Base-by-base conservation (phyloP, 1,284 basidiomycete species). In the Microbotryomycetes sp. region DNA sequence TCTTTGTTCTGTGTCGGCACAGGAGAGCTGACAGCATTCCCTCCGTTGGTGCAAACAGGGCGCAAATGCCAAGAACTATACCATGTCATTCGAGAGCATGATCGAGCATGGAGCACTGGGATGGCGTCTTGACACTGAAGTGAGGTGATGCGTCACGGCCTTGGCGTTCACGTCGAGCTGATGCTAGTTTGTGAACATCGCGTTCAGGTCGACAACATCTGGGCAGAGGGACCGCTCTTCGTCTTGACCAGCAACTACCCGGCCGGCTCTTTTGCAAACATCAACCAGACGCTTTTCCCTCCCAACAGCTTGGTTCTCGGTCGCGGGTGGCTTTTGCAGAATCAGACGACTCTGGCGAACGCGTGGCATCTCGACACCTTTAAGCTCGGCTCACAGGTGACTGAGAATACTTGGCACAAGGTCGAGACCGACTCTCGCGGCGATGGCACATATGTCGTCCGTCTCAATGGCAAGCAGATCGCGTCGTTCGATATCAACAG, bases 71-170 rank as follows among this genome's bases (percentile, higher is more conserved):
- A 23, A 53, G 45, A 49, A 47, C 18, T 61, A 61, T 54, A 61
- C 35, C 5, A 28, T 61, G 7, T 53, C 60, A 3, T 61, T 57
- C 52, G 55, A 61, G 24, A 50, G 54, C 5, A 61, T 46, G 45
- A 61, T 61, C 21, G 55, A 46, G 5, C 24, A 45, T 2, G 60
- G 60, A 1, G 60, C 54, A 4, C 15, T 54, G 1, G 60, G 60
- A 2, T 61, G 45, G 45, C 30, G 41, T 0, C 21, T 61, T 7
- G 60, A 61, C 15, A 50, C 55, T 7, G 60, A 47, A 15, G 13
- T 61, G n/a, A 52, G 26, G 6, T n/a, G 50, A 9, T 24, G 30
- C 7, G n/a, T 26, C 27, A 18, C 50, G n/a, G 21, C 35, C 35
- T 18, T 9, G 35, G 9, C 35, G 18, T 11, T 41, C 35, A 41